Evolutionary conservation across 2,329 filamentous ascomycete genomes (phyloP).

Genomic region (Ophiobolus disseminans): DNA sequence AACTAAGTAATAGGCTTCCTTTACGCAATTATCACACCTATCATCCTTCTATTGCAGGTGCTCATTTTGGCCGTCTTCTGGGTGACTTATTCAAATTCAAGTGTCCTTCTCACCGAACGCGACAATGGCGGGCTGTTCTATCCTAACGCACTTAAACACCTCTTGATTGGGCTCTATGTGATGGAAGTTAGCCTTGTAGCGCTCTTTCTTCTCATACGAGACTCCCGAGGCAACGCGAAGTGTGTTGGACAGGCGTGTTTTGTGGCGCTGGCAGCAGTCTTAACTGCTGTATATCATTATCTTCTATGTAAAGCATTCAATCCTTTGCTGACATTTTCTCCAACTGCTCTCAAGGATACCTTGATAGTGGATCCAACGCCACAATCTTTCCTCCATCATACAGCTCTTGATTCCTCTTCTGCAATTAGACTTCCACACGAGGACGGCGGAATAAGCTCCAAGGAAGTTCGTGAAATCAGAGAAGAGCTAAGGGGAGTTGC

Average conservation of each 20-base stretch:
- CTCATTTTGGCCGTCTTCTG: conserved; percentile 16
- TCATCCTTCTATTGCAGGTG: conserved; percentile 18
- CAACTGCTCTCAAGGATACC: conserved; percentile 3
- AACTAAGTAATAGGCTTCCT: conserved; percentile 13
- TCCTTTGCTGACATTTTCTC: conserved; percentile 10
- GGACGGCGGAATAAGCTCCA: too few species aligned
- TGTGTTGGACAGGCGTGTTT: conserved; percentile 11
- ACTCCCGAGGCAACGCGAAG: conserved; percentile 8
- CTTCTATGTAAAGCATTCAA: conserved; percentile 13
- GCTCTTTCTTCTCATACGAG: conserved; percentile 14
- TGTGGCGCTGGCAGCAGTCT: conserved; percentile 4
- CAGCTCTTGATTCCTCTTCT: conserved; percentile 2
- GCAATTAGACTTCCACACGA: conserved; percentile 6
- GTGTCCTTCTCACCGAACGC: conserved; percentile 1
- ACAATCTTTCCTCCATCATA: conserved; percentile 3
- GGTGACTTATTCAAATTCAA: conserved; percentile 13
- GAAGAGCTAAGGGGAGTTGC: too few species aligned
- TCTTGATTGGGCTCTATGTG: conserved; percentile 14
- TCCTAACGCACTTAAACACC: conserved; percentile 16
- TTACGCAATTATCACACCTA: conserved; percentile 19
- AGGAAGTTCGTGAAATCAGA: too few species aligned
- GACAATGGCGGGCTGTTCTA: conserved; percentile 16
- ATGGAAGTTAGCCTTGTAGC: conserved; percentile 13
- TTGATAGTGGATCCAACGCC: conserved; percentile 1
- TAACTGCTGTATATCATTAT: conserved; percentile 16